Conservation (phyloP, 345 rosid species). For the Salix suchowensis region DNA sequence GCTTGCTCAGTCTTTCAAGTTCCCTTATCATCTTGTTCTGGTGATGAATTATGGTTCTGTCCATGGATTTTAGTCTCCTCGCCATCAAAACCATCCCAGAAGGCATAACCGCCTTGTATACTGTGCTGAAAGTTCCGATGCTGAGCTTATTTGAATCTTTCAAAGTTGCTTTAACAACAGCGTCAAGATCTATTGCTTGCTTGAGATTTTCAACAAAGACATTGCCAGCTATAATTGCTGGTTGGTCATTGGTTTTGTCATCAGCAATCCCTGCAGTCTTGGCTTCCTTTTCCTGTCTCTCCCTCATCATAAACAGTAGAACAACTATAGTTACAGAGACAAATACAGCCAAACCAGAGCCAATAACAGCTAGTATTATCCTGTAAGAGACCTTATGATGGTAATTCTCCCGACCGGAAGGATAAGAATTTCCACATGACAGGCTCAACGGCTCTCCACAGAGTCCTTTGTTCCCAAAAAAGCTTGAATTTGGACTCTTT, state of each 20-base stretch:
- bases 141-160: slow-evolving; percentile 80
- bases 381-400: slow-evolving; percentile 82
- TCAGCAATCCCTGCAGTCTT: slow-evolving; percentile 48
- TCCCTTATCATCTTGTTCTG: slow-evolving; percentile 94
- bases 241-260: slow-evolving; percentile 42
- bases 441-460: slow-evolving; percentile 79
- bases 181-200: slow-evolving; percentile 87
- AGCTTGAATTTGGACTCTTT: slow-evolving; percentile 79
- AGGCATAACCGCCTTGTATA: slow-evolving; percentile 91
- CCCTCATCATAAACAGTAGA: slow-evolving; percentile 89
- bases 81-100: slow-evolving; percentile 79
- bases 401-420: slow-evolving; percentile 38
- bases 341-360: slow-evolving; percentile 89
- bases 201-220: slow-evolving; percentile 80
- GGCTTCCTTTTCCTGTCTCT: slow-evolving; percentile 81
- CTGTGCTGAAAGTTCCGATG: slow-evolving; percentile 81
- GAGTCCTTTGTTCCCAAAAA: slow-evolving; percentile 70
- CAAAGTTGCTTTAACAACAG: slow-evolving; percentile 71
- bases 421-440: slow-evolving; percentile 44
- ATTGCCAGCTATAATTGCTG: slow-evolving; percentile 64
- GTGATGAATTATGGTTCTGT: slow-evolving; percentile 73
- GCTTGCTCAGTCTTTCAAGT: slow-evolving; percentile 91
- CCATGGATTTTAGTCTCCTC: slow-evolving; percentile 83
- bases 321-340: slow-evolving; percentile 77
- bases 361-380: slow-evolving; percentile 74